phyloP scores from a whole-genome alignment of 176 grass and related monocot genomes.

The Microstegium vimineum region DNA sequence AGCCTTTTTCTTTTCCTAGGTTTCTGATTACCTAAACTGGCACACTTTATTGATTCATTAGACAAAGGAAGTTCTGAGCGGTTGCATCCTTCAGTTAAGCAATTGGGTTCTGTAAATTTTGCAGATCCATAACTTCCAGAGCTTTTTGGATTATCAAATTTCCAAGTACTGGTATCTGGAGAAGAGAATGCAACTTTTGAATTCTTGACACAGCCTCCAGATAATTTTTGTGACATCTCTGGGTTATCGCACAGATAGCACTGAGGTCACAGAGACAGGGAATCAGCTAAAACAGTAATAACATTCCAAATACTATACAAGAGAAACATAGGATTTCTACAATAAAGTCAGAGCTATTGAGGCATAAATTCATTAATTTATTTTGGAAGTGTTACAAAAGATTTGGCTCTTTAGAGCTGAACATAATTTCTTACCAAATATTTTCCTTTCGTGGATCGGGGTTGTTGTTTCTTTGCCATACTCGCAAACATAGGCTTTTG shows the following conservation, averaged over 20 bases:
- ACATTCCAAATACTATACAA: neutral
- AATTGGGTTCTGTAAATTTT: conserved; percentile 7
- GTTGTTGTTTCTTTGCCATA: neutral
- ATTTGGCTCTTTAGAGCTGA: neutral
- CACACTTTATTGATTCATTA: conserved; percentile 2
- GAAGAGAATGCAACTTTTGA: conserved; percentile 12
- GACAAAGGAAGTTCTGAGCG: neutral
- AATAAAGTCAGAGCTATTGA: neutral
- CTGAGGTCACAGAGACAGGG: conserved; percentile 22
- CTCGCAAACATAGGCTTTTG: conserved; percentile 8
- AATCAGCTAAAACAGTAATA: conserved; percentile 7
- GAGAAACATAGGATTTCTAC: neutral
- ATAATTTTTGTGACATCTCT: neutral
- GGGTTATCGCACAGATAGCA: neutral
- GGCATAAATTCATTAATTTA: neutral
- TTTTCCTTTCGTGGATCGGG: conserved; percentile 2
- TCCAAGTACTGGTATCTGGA: neutral
- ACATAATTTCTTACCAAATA: conserved; percentile 30
- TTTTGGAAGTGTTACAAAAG: neutral
- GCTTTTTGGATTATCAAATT: conserved; percentile 28
- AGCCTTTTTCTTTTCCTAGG: conserved; percentile 44
- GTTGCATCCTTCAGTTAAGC: neutral
- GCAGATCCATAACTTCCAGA: conserved; percentile 6
- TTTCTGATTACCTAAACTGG: conserved; percentile 7
- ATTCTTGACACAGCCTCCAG: neutral